These are phyloP conservation scores for Ogataea degrootiae DNA, from an alignment of 805 yeast species.

Conservation along the genomic window DNA sequence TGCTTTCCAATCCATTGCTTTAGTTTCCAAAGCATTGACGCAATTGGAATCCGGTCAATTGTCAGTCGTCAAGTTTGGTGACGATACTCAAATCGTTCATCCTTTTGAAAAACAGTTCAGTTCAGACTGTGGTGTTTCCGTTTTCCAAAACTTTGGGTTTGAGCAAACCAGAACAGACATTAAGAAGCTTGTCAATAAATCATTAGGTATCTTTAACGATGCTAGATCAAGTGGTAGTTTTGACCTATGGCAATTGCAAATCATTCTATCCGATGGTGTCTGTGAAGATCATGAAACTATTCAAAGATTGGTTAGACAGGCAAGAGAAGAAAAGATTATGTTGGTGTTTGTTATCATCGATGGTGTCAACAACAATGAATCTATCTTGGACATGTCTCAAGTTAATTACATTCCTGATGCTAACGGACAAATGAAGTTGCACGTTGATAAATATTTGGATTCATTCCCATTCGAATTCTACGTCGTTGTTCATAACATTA, in stretches of 20 bases:
- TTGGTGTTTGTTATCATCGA: slow-evolving; percentile 91
- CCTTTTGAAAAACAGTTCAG: slow-evolving; percentile 84
- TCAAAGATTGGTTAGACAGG: slow-evolving; percentile 79
- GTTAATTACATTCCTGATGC: slow-evolving; percentile 74
- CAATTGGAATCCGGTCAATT: slow-evolving; percentile 93
- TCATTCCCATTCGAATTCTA: slow-evolving; percentile 96
- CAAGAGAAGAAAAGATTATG: slow-evolving; percentile 90
- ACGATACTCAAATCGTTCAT: slow-evolving; percentile 76
- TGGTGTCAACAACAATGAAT: slow-evolving; percentile 77
- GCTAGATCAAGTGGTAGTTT: slow-evolving; percentile 37
- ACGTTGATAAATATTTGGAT: slow-evolving; percentile 82
- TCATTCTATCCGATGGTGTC: slow-evolving; percentile 92
- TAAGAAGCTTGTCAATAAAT: slow-evolving; percentile 61
- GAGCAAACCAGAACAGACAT: slow-evolving; percentile 86
- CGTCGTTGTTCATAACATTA: slow-evolving; percentile 85
- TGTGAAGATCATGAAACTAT: slow-evolving; percentile 90
- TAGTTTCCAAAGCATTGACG: slow-evolving; percentile 89
- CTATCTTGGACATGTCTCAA: slow-evolving; percentile 92
- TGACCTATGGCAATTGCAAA: slow-evolving; percentile 91
- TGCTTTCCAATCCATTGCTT: slow-evolving; percentile 91
- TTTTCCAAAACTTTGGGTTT: slow-evolving; percentile 87
- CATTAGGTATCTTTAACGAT: slow-evolving; percentile 68
- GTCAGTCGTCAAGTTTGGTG: slow-evolving; percentile 88
- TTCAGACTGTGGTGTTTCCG: slow-evolving; percentile 74
- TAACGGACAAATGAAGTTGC: slow-evolving; percentile 64